Percentiles rank a stretch among this genome's conserved stretches.
Conservation (phyloP, 2,329 filamentous ascomycete species). For the Aspergillus ochraceus region DNA sequence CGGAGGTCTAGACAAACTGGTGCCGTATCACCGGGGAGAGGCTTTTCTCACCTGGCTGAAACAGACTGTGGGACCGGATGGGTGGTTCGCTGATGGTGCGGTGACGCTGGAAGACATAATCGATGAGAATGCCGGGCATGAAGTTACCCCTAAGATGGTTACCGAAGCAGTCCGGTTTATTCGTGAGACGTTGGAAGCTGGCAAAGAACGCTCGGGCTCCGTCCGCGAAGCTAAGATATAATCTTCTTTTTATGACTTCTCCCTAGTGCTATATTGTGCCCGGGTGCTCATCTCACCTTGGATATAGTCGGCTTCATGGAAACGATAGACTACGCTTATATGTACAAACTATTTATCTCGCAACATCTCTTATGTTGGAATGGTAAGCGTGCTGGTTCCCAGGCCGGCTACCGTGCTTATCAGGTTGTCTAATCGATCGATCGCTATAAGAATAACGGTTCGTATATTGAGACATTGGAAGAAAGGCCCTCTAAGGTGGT, state of each 20-base stretch:
- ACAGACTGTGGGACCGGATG: slow-evolving; percentile 36
- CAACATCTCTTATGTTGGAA: no score
- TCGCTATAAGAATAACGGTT: no score
- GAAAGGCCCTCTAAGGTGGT: no score
- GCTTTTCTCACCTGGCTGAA: slow-evolving; percentile 60
- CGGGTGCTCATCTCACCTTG: neutral
- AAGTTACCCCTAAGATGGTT: slow-evolving; percentile 58
- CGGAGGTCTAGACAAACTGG: slow-evolving; percentile 60
- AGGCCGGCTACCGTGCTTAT: no score
- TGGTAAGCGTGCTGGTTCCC: no score
- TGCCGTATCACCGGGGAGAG: slow-evolving; percentile 59
- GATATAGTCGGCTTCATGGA: neutral
- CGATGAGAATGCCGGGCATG: slow-evolving; percentile 59
- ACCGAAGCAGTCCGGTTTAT: slow-evolving; percentile 57
- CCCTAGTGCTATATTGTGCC: neutral
- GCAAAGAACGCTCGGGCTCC: slow-evolving; percentile 26
- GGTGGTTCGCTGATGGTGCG: slow-evolving; percentile 53
- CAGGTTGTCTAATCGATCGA: no score
- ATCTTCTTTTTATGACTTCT: neutral
- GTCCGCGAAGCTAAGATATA: slow-evolving; percentile 40
- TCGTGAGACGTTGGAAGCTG: slow-evolving; percentile 38
- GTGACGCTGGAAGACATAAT: slow-evolving; percentile 58
- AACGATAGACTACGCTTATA: neutral
- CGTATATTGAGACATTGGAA: neutral
- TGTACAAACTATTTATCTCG: no score